A percentile compares a stretch with the other conserved stretches of the same genome.
Evolutionary conservation across 2,329 filamentous ascomycete species (phyloP).

Genomic region (Coniella vitis): DNA sequence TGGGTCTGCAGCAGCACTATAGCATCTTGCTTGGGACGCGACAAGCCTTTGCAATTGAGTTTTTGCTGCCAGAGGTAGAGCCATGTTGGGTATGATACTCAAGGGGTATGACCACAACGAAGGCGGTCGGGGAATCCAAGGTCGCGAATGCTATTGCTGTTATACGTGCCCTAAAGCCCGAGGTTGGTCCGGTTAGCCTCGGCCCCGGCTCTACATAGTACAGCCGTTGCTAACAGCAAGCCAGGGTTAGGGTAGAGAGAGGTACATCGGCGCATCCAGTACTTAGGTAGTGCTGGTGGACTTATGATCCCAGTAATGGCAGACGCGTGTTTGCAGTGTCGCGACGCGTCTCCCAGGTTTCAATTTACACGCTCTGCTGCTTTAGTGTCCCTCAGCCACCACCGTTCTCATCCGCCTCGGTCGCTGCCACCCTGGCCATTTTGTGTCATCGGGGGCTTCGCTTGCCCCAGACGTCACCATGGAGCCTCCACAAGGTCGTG

Average conservation of each 20-base stretch:
- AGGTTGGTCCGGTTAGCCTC: conserved; percentile 10
- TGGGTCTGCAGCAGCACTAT: conserved; percentile 67
- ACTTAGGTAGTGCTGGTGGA: not conserved
- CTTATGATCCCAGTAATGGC: not conserved
- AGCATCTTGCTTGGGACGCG: conserved; percentile 44
- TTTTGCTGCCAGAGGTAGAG: conserved; percentile 32
- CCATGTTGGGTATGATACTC: conserved; percentile 27
- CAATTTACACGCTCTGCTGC: conserved; percentile 9
- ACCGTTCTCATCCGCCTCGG: not conserved
- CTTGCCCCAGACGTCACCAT: conserved; percentile 8
- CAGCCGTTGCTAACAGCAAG: not conserved
- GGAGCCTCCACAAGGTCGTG: conserved; percentile 10
- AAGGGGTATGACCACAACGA: not conserved
- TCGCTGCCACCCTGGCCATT: conserved; percentile 4
- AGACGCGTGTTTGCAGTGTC: conserved; percentile 6
- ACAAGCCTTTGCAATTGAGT: conserved; percentile 29
- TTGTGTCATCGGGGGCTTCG: not conserved
- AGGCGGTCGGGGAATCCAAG: not conserved
- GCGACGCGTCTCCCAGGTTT: conserved; percentile 14
- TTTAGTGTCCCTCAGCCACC: not conserved
- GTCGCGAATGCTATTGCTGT: too few relatives aligned
- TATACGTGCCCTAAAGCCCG: not conserved
- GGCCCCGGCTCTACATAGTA: not conserved
- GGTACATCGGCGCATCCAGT: too few relatives aligned
- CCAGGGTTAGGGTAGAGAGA: not conserved